These are phyloP conservation scores for Flaveria brownii DNA, from an alignment of 129 eudicot species.

Conservation along the genomic window DNA sequence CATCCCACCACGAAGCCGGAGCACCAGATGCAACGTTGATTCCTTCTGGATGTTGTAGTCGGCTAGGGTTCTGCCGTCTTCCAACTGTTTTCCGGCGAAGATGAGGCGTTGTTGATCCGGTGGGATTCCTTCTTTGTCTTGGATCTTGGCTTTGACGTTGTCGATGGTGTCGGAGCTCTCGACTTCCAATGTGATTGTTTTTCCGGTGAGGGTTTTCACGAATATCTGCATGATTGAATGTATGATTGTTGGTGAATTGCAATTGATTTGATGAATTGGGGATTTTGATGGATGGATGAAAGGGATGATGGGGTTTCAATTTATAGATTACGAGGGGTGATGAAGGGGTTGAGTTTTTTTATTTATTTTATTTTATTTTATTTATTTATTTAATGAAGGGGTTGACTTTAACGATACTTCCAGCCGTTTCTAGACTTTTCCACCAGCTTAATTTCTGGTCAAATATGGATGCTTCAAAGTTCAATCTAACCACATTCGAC, in stretches of 20 bases:
- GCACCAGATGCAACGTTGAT: background rate
- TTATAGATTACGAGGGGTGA: no score
- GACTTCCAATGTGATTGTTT: background rate
- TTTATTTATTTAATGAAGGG: no score
- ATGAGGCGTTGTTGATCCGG: background rate
- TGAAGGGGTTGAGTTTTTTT: no score
- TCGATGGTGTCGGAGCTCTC: background rate
- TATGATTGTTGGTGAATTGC: background rate
- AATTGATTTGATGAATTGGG: no score
- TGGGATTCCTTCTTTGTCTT: background rate
- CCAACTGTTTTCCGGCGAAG: background rate
- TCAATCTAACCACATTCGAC: no score
- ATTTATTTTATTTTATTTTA: no score
- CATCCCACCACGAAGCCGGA: background rate
- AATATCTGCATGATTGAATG: background rate
- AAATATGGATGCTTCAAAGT: no score
- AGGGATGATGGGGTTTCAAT: no score
- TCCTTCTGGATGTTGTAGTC: background rate
- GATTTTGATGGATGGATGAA: no score
- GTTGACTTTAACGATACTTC: no score
- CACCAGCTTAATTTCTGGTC: no score
- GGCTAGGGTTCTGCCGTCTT: background rate
- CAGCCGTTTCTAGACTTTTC: no score
- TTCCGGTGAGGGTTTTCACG: constrained; percentile 4
- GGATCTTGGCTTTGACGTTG: background rate